Evolutionary conservation across 768 basidiomycete species (phyloP).

Genomic region (Podaxis mareebaensis): DNA sequence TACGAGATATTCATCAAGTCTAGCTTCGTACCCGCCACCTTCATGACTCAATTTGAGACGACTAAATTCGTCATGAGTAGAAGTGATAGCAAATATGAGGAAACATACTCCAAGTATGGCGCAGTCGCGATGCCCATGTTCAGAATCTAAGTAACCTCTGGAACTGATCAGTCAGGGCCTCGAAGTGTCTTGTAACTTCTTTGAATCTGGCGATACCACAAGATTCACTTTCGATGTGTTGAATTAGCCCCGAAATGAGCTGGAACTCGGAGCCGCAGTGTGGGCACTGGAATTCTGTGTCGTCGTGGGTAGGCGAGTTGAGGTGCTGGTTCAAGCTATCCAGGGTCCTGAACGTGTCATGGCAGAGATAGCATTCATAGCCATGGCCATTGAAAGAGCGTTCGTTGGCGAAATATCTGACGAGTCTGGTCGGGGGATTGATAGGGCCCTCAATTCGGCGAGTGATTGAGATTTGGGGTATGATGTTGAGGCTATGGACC

Average conservation of each 20-base stretch:
- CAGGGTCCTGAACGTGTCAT: conserved; percentile 40
- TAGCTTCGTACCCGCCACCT: too few species aligned
- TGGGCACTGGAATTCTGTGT: conserved; percentile 57
- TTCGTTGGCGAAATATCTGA: conserved; percentile 32
- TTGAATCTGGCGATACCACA: conserved; percentile 57
- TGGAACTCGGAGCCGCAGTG: conserved; percentile 44
- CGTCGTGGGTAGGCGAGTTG: conserved; percentile 58
- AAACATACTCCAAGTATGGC: not conserved
- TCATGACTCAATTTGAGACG: too few species aligned
- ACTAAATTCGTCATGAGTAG: not conserved
- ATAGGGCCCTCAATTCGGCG: conserved; percentile 45
- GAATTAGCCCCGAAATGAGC: conserved; percentile 58
- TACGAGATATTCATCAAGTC: too few species aligned
- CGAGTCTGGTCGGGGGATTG: conserved; percentile 15
- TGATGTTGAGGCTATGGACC: conserved; percentile 45
- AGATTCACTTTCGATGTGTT: conserved; percentile 64
- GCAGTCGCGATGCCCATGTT: not conserved
- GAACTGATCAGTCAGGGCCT: conserved; percentile 13
- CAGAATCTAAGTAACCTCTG: conserved; percentile 13
- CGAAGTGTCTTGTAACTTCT: conserved; percentile 31
- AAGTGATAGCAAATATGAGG: not conserved
- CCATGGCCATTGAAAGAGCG: conserved; percentile 44
- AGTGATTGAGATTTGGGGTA: conserved; percentile 56
- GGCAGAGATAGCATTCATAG: conserved; percentile 71
- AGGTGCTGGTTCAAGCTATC: conserved; percentile 60